Base-by-base conservation (phyloP, 345 rosid species). In the Garcia nutans region DNA sequence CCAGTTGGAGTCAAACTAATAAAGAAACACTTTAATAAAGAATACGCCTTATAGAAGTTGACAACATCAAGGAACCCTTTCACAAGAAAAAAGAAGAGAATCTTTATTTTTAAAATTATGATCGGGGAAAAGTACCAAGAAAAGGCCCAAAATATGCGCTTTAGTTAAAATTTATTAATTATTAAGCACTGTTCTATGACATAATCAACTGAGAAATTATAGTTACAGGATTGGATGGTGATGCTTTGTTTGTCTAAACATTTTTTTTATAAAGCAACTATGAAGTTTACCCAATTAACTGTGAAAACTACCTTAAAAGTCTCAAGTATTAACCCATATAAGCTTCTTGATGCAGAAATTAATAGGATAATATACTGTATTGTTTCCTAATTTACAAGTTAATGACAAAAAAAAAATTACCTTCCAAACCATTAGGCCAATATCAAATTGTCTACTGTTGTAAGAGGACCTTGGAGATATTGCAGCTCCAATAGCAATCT, bases 401-500 rank as follows among this genome's bases (percentile, higher is more conserved):
- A 49, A 8, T 31, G 37, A 74, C 71, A 16, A 49, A 19, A n/a
- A 24, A 23, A 10, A 74, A 22, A n/a, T 3, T 54, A 81, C 84
- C 84, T 81, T 81, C 84, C 84, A 81, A 56, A 81, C 59, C 78
- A 74, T 77, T 26, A 81, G 56, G 65, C 81, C 78, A 58, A 81
- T 81, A 28, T 81, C 84, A n/a, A 81, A 81, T 41, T 81, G 84
- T 70, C 75, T 74, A 37, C 69, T 58, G 2, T 50, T 68, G 81
- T 73, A 81, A 13, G 64, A 63, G 3, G 84, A 81, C 61, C 81
- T 77, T 22, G 84, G 84, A 69, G 84, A 81, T 45, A 81, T 81
- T 28, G 84, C 84, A 47, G 84, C 84, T 67, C 84, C 84, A 70
- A 81, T 81, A 70, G 84, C 81, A 47, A 81, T 77, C 76, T 57